Base-by-base conservation (phyloP, 2,329 filamentous ascomycete species). In the Apiospora kogelbergensis region DNA sequence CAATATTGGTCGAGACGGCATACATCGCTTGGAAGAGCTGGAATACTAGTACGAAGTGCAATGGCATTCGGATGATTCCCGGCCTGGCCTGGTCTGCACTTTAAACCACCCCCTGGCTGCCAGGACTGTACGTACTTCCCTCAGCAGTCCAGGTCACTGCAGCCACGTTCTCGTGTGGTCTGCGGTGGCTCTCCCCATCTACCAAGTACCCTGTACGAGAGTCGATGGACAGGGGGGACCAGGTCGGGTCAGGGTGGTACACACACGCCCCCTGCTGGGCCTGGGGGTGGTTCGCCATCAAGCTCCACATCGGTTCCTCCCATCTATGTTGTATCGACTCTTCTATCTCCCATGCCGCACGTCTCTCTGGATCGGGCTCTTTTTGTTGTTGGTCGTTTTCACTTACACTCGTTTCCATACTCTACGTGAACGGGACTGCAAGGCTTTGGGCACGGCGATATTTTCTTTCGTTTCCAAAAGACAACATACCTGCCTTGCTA, bases 161-260 rank as follows among this genome's bases (percentile, higher is more conserved):
- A 30, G 63, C 63, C 37, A 44, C n/a, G 63, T 44, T 65, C 63
- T 65, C 63, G 63, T 44, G 37, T 41, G 63, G 48, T 57, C 48
- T 33, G 24, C 24, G 48, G 48, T 41, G 63, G 63, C 37, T 65
- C 24, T 4, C 37, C 63, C 40, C 40, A 42, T 10, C 13, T 15
- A 42, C 3, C 13, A 64, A 44, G 63, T 65, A 65, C 63, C 40
- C 37, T 41, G 63, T 65, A 65, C 63, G 63, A 42, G 22, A 37
- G 24, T 57, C 48, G 53, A 60, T 60, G n/a, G 33, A n/a, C 53
- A 37, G 30, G 30, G 53, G 46, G 53, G 53, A 30, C 53, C 53
- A 60, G 53, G 53, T 22, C 53, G 53, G 53, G n/a, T 30, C 53
- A 60, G 53, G 7, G 20, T 37, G 17, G 53, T 20, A 37, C 30